Evolutionary conservation across 2,329 filamentous ascomycete species (phyloP).

Genomic region (Capronia americana): DNA sequence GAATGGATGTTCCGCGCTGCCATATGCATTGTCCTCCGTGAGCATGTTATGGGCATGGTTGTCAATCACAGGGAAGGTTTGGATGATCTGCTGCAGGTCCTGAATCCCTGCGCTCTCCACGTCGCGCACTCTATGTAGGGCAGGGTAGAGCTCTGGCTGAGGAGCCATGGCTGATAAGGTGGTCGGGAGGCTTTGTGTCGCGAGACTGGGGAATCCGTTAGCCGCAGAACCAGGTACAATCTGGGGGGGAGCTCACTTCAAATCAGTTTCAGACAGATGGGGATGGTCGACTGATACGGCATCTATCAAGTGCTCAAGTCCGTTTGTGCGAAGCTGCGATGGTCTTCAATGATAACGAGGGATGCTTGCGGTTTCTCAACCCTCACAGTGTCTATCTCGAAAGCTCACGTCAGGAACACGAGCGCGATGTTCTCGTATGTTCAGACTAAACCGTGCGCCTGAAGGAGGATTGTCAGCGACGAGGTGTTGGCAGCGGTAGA

Average conservation of each 20-base stretch:
- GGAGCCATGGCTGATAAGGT: conserved; percentile 30
- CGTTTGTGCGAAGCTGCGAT: conserved; percentile 11
- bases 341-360: background rate
- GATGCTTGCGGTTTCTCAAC: background rate
- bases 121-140: conserved; percentile 33
- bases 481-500: background rate
- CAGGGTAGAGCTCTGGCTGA: conserved; percentile 44
- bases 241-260: background rate
- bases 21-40: conserved; percentile 42
- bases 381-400: background rate
- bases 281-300: background rate
- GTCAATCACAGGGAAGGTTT: conserved; percentile 53
- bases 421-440: background rate
- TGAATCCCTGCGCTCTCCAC: conserved; percentile 40
- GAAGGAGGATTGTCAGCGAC: background rate
- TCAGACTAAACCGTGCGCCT: conserved; percentile 2
- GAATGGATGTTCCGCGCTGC: conserved; percentile 52
- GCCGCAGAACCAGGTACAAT: background rate
- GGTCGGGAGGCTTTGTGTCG: background rate
- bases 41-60: conserved; percentile 57
- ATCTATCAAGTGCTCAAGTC: conserved; percentile 14
- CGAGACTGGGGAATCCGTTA: background rate
- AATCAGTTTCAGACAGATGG: background rate
- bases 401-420: conserved; percentile 16
- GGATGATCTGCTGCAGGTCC: conserved; percentile 47